Conservation (phyloP, 169 alveolate species). For the Plasmodium fragile region DNA sequence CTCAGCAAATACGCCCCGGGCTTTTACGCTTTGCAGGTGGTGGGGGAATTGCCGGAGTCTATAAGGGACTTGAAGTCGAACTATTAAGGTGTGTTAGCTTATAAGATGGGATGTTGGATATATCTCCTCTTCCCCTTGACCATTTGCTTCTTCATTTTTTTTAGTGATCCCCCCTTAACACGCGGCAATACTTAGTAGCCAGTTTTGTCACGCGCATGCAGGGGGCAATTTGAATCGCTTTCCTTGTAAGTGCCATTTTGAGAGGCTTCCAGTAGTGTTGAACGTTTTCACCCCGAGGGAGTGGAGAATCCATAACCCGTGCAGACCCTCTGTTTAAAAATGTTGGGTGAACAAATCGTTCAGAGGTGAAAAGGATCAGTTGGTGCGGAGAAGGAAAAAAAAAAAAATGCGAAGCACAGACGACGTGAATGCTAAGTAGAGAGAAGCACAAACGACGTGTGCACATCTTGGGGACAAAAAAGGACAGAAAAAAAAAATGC, state of each 20-base stretch:
- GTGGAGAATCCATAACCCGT: neutral
- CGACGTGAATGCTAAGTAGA: neutral
- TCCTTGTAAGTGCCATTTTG: neutral
- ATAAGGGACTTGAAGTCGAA: slow-evolving; percentile 75
- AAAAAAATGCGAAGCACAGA: neutral
- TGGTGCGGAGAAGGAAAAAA: neutral
- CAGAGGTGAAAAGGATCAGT: neutral
- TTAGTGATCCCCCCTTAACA: neutral
- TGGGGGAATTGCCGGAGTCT: slow-evolving; percentile 89
- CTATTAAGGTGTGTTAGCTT: neutral
- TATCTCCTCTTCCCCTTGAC: neutral
- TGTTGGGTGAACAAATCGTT: neutral
- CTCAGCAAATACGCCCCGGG: slow-evolving; percentile 89
- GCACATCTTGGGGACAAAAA: neutral
- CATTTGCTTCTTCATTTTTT: neutral
- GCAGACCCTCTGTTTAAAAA: neutral
- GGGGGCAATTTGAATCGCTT: neutral
- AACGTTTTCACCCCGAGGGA: neutral
- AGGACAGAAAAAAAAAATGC: neutral
- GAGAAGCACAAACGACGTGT: neutral
- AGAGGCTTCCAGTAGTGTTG: neutral
- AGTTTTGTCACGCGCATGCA: neutral
- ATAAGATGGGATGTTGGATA: neutral
- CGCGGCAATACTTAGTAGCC: neutral
- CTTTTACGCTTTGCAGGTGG: slow-evolving; percentile 91